phyloP scores from a whole-genome alignment of 805 yeast genomes.

The Ogataea sp. region DNA sequence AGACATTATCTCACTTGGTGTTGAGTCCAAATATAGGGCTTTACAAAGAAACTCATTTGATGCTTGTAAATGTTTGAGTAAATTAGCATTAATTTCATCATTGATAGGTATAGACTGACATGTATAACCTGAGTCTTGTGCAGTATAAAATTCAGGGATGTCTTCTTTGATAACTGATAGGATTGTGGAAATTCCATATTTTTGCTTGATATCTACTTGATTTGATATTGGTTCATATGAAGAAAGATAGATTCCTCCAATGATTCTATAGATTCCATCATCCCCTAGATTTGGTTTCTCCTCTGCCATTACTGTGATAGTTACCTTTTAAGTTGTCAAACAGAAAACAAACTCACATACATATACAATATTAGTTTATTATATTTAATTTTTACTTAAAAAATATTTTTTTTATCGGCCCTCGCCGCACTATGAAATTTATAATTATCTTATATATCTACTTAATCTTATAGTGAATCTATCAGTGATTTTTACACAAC shows the following conservation, averaged over 20 bases:
- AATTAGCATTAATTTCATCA: constrained; percentile 62
- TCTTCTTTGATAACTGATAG: constrained; percentile 62
- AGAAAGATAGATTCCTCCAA: constrained; percentile 77
- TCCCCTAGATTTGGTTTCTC: no score
- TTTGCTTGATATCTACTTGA: constrained; percentile 39
- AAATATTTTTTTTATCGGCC: no score
- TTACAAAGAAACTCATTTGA: constrained; percentile 50
- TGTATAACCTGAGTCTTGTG: constrained; percentile 35
- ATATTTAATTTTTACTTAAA: no score
- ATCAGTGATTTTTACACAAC: not conserved
- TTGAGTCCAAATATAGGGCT: not conserved
- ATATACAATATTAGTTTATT: no score
- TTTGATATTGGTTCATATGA: constrained; percentile 58
- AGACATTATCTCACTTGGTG: not conserved
- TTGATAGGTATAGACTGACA: constrained; percentile 60
- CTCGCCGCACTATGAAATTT: no score
- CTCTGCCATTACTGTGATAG: no score
- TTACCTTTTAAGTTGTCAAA: no score
- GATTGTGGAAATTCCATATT: constrained; percentile 59
- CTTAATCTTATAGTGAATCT: no score
- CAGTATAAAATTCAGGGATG: constrained; percentile 43
- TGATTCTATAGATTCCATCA: constrained; percentile 40
- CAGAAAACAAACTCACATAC: no score
- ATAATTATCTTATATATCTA: no score
- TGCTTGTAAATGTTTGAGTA: constrained; percentile 53